phyloP scores from a whole-genome alignment of 768 basidiomycete genomes.

The Calocera viscosa region DNA sequence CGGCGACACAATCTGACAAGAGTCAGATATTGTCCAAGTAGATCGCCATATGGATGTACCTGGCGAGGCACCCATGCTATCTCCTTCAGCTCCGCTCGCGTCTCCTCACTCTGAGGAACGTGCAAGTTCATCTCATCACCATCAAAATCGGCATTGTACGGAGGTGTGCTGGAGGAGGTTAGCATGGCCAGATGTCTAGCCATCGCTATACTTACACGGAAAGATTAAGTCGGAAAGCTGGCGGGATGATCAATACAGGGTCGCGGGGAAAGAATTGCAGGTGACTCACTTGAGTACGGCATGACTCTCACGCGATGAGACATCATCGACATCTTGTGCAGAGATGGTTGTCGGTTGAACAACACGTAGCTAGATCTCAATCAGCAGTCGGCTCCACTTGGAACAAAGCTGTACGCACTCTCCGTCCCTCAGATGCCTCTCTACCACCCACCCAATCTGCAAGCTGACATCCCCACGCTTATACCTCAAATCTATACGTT shows the following conservation, averaged over 20 bases:
- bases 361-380: constrained; percentile 54
- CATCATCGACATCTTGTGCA: constrained; percentile 99
- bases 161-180: constrained; percentile 54
- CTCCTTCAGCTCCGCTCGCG: constrained; percentile 92
- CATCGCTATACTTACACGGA: constrained; percentile 66
- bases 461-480: constrained; percentile 89
- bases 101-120: constrained; percentile 96
- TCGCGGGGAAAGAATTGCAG: not conserved
- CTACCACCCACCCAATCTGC: constrained; percentile 97
- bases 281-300: constrained; percentile 85
- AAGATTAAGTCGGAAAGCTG: constrained; percentile 93
- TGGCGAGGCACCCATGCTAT: constrained; percentile 98
- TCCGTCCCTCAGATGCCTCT: constrained; percentile 93
- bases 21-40: not conserved
- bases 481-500: constrained; percentile 91
- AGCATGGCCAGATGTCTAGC: constrained; percentile 16
- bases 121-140: constrained; percentile 99
- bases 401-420: constrained; percentile 54
- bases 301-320: constrained; percentile 92
- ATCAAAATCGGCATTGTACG: constrained; percentile 99
- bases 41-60: constrained; percentile 33
- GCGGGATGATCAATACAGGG: constrained; percentile 10
- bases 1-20: constrained; percentile 81
- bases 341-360: constrained; percentile 94
- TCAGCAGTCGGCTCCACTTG: constrained; percentile 11